These are phyloP conservation scores for Fusarium sarcochroum DNA, from an alignment of 2,329 filamentous ascomycete genomes.

Conservation along the genomic window DNA sequence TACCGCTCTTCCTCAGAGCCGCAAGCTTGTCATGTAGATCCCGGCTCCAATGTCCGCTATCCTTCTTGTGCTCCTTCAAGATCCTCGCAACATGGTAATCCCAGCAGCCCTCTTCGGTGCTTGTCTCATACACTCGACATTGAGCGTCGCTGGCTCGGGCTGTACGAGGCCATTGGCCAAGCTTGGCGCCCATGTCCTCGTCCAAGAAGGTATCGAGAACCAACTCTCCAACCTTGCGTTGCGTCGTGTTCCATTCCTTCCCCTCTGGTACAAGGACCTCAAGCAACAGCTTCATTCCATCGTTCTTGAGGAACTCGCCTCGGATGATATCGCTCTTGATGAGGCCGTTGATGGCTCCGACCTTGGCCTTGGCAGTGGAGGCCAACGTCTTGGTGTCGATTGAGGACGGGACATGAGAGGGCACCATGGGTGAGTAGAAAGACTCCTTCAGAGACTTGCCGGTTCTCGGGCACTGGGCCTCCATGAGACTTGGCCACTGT, in stretches of 20 bases:
- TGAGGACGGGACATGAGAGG: slow-evolving; percentile 40
- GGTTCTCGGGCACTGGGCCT: slow-evolving; percentile 54
- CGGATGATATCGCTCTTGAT: slow-evolving; percentile 68
- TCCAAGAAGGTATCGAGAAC: slow-evolving; percentile 78
- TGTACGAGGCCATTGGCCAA: slow-evolving; percentile 68
- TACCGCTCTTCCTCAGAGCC: slow-evolving; percentile 50
- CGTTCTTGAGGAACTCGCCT: slow-evolving; percentile 66
- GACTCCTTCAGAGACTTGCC: slow-evolving; percentile 52
- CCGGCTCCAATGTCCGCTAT: slow-evolving; percentile 62
- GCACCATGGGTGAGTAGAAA: slow-evolving; percentile 60
- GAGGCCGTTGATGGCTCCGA: slow-evolving; percentile 69
- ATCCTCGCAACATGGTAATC: slow-evolving; percentile 65
- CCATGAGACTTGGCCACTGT: slow-evolving; percentile 61
- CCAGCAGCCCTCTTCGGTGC: slow-evolving; percentile 68
- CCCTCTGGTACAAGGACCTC: slow-evolving; percentile 64
- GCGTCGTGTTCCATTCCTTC: slow-evolving; percentile 64
- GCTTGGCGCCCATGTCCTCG: slow-evolving; percentile 70
- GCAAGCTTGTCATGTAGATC: slow-evolving; percentile 57
- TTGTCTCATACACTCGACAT: slow-evolving; percentile 53
- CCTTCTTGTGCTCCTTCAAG: slow-evolving; percentile 54
- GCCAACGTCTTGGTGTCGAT: slow-evolving; percentile 46
- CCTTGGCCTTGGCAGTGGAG: slow-evolving; percentile 55
- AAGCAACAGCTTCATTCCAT: slow-evolving; percentile 69
- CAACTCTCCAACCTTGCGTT: slow-evolving; percentile 69
- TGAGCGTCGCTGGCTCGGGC: slow-evolving; percentile 52